phyloP scores from a whole-genome alignment of 306 rosid genomes.

The Trichosanthes truncata region DNA sequence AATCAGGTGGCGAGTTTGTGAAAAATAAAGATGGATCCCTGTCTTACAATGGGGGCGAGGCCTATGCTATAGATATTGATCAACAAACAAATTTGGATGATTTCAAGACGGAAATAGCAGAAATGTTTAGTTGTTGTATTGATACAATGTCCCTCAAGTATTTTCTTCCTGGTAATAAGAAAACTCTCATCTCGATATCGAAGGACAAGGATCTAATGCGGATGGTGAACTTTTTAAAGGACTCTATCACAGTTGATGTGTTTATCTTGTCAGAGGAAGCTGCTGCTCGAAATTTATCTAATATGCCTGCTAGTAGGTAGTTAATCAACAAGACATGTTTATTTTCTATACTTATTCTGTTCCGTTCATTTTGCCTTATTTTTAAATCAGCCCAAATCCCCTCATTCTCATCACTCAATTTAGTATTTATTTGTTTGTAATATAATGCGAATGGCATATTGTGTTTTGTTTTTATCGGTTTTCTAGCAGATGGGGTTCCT shows the following conservation, averaged over 20 bases:
- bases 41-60: conserved; percentile 76
- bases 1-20: conserved; percentile 84
- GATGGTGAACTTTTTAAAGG: conserved; percentile 75
- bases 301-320: conserved; percentile 91
- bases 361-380: background rate
- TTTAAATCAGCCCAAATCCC: background rate
- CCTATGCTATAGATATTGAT: conserved; percentile 83
- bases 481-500: background rate
- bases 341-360: conserved; percentile 9
- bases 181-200: conserved; percentile 77
- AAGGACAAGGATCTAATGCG: conserved; percentile 94
- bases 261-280: conserved; percentile 66
- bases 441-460: background rate
- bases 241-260: conserved; percentile 56
- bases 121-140: conserved; percentile 50
- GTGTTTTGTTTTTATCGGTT: background rate
- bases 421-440: background rate
- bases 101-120: conserved; percentile 76
- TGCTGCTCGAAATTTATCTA: conserved; percentile 48
- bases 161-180: conserved; percentile 88
- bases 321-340: conserved; percentile 18
- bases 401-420: background rate
- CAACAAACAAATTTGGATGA: conserved; percentile 46
- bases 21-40: conserved; percentile 63
- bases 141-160: conserved; percentile 66